These are phyloP conservation scores for Tephrocybe sp. DNA, from an alignment of 768 basidiomycete genomes.

Conservation along the genomic window DNA sequence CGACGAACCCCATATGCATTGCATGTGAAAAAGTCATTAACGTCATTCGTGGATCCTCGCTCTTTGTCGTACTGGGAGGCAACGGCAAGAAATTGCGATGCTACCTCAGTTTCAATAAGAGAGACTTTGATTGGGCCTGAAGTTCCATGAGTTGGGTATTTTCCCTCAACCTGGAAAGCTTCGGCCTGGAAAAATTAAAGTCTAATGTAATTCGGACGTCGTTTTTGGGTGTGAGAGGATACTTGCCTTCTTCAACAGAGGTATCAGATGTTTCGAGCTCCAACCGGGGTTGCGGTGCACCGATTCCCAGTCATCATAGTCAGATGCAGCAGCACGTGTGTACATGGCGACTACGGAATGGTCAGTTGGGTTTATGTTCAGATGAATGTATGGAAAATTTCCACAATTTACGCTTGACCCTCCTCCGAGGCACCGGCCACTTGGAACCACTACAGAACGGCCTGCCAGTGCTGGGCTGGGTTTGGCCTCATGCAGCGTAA, in stretches of 20 bases:
- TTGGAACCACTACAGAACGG: slow-evolving; percentile 40
- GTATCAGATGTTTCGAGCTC: slow-evolving; percentile 56
- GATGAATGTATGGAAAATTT: slow-evolving; percentile 5
- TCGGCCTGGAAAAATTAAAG: slow-evolving; percentile 30
- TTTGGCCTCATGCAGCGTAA: slow-evolving; percentile 45
- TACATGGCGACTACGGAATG: slow-evolving; percentile 45
- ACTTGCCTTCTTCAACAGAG: slow-evolving; percentile 53
- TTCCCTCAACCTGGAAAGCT: slow-evolving; percentile 30
- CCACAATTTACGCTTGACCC: slow-evolving; percentile 62
- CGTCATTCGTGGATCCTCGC: slow-evolving; percentile 42
- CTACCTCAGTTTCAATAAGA: slow-evolving; percentile 38
- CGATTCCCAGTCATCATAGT: slow-evolving; percentile 63
- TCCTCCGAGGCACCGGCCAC: slow-evolving; percentile 56
- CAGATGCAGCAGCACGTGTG: slow-evolving; percentile 56
- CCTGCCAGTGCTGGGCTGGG: slow-evolving; percentile 39
- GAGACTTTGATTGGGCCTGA: slow-evolving; percentile 52
- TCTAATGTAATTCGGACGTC: neutral
- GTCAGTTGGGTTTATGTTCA: neutral
- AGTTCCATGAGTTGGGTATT: slow-evolving; percentile 40
- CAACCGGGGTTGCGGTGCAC: slow-evolving; percentile 55
- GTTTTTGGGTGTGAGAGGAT: neutral
- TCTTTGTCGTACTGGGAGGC: slow-evolving; percentile 46
- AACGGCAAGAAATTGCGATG: slow-evolving; percentile 44
- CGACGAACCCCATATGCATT: slow-evolving; percentile 48
- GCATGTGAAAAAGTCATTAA: slow-evolving; percentile 42